Evolutionary conservation across 2,329 filamentous ascomycete species (phyloP).

Genomic region (Stylonectria norvegica): DNA sequence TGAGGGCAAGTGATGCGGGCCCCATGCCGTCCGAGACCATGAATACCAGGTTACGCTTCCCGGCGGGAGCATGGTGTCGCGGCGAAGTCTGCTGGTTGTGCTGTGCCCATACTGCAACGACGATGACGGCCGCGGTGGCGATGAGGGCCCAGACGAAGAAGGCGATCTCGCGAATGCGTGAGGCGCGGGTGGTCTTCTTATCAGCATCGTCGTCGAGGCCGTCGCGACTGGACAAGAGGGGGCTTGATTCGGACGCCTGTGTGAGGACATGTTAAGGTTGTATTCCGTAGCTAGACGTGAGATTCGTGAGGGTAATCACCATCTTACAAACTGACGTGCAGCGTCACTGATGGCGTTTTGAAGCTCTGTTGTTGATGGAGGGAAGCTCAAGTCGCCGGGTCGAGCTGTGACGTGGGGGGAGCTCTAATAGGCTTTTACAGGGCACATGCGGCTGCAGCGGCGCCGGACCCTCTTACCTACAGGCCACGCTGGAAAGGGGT

Average conservation of each 20-base stretch:
- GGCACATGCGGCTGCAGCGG: too few relatives aligned
- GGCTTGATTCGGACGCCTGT: slow-evolving; percentile 42
- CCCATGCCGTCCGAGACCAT: slow-evolving; percentile 99
- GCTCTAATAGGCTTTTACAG: too few relatives aligned
- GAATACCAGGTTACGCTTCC: slow-evolving; percentile 92
- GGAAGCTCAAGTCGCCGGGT: too few relatives aligned
- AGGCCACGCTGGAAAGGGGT: too few relatives aligned
- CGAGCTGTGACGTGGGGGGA: too few relatives aligned
- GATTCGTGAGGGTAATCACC: neutral
- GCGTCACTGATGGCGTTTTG: too few relatives aligned
- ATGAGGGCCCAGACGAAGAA: slow-evolving; percentile 80
- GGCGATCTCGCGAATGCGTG: slow-evolving; percentile 64
- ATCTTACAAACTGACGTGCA: too few relatives aligned
- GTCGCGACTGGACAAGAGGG: slow-evolving; percentile 39
- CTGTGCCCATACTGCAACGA: slow-evolving; percentile 74
- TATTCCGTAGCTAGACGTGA: too few relatives aligned
- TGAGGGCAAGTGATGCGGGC: slow-evolving; percentile 82
- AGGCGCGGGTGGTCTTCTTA: slow-evolving; percentile 27
- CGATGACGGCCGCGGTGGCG: slow-evolving; percentile 73
- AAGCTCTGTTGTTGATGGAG: too few relatives aligned
- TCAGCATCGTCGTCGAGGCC: slow-evolving; percentile 26
- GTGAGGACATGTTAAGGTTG: too few relatives aligned
- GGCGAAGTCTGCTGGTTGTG: slow-evolving; percentile 58
- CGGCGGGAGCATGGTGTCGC: slow-evolving; percentile 38
- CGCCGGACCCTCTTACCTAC: too few relatives aligned